These are phyloP conservation scores for Forsythia suspensa DNA, from an alignment of 257 asterid species.

Conservation along the genomic window DNA sequence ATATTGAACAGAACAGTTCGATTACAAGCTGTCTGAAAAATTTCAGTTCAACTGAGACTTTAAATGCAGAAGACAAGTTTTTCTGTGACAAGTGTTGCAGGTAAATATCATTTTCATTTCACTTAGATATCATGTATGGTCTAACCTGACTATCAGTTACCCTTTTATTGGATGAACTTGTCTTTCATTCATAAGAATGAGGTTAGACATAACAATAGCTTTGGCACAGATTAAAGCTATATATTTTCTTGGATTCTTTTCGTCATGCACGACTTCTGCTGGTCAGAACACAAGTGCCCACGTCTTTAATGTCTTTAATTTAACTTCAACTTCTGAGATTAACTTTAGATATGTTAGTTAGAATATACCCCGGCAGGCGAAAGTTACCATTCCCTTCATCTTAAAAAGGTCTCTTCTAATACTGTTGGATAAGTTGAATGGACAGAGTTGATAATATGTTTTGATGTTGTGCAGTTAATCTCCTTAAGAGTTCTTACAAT, in stretches of 20 bases:
- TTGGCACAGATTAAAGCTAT: not conserved
- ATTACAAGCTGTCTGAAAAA: slow-evolving; percentile 84
- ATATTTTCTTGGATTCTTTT: not conserved
- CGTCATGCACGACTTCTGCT: not conserved
- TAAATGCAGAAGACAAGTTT: slow-evolving; percentile 85
- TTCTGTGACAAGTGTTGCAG: slow-evolving; percentile 93
- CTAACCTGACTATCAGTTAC: not conserved
- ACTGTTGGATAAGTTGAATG: no score
- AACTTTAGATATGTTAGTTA: not conserved
- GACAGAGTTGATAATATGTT: no score
- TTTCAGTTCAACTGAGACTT: slow-evolving; percentile 85
- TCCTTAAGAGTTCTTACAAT: no score
- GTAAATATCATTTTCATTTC: slow-evolving; percentile 35
- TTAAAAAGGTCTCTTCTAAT: not conserved
- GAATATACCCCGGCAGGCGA: not conserved
- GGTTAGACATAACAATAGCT: not conserved
- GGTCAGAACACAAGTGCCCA: not conserved
- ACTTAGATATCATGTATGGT: not conserved
- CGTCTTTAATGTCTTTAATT: not conserved
- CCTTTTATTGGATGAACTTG: slow-evolving; percentile 1
- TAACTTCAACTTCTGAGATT: not conserved
- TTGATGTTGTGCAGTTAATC: no score
- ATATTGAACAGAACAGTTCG: slow-evolving; percentile 88
- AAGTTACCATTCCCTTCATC: not conserved
- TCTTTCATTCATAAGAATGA: not conserved